Base-by-base conservation (phyloP, 257 asterid species). In the Dorcoceras hygrometricum region DNA sequence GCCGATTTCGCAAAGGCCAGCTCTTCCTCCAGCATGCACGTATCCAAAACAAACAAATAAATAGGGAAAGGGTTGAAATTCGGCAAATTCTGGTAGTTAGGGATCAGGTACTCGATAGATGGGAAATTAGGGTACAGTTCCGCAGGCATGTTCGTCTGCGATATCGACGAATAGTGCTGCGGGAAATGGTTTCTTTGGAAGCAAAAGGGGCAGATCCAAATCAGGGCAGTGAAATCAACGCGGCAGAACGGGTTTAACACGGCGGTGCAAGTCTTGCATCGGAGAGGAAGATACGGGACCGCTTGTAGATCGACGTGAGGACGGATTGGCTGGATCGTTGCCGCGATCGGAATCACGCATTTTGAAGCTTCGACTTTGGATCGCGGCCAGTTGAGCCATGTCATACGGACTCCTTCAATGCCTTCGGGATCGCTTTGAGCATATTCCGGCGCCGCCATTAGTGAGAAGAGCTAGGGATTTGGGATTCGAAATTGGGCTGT, bases 181-280 rank as follows among this genome's bases (percentile, higher is more conserved):
- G 99, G 97, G 22, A 94, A 94, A 58, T 83, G 90, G 69, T 90
- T 90, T 7, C 97, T 83, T 27, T 88, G 96, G 56, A 79, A 88
- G 83, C 99, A 94, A 43, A 94, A 86, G 0, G 99, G 97, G 65
- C 99, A 94, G 99, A 90, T 94, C 99, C 99, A 94, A 39, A 90
- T 78, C 39, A 82, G 82, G 43, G 93, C 97, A n/a, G 82, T 73
- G 86, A 83, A 88, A 85, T 94, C 99, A 16, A 88, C 90, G 46
- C 92, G 89, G 76, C 92, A 82, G 24, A 61, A 88, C 20, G 97
- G 95, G 82, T 87, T 87, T 75, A 89, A 67, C 57, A 90, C 80
- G 8, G 97, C 71, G 20, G 97, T 61, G 64, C 99, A 94, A n/a
- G 95, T 88, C 54, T 88, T 90, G 87, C 99, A 94, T 62, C 87